These are phyloP conservation scores for Achlya hypogyna DNA, from an alignment of 352 stramenopile species.

Conservation along the genomic window DNA sequence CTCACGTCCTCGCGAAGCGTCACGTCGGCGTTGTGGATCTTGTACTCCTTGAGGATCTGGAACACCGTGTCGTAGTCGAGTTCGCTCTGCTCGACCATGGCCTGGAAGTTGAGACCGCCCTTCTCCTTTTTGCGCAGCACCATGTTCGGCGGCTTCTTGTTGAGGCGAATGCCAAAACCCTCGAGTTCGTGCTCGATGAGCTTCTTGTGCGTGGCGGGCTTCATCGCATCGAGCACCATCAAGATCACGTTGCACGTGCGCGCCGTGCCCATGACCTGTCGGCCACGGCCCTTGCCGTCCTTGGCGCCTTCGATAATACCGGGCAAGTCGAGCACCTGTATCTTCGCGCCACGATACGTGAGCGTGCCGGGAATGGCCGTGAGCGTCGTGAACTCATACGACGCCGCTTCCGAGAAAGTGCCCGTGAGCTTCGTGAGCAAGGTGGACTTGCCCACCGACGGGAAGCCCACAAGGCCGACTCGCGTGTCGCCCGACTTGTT, in stretches of 20 bases:
- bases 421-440: constrained; percentile 95
- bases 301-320: constrained; percentile 99
- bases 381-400: constrained; percentile 99
- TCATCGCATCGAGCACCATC: constrained; percentile 96
- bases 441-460: constrained; percentile 97
- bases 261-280: constrained; percentile 95
- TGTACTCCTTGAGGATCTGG: constrained; percentile 97
- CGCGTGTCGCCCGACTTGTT: constrained; percentile 94
- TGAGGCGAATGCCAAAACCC: constrained; percentile 97
- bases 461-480: constrained; percentile 97
- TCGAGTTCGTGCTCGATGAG: constrained; percentile 98
- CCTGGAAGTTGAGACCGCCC: constrained; percentile 96
- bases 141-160: constrained; percentile 96
- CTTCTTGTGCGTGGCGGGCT: constrained; percentile 97
- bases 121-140: constrained; percentile 95
- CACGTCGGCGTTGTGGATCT: constrained; percentile 96
- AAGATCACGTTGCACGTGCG: constrained; percentile 98
- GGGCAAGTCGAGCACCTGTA: constrained; percentile 86
- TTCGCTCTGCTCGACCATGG: constrained; percentile 85
- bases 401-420: constrained; percentile 91
- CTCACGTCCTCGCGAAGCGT: constrained; percentile 93
- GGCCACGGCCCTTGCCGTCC: constrained; percentile 94
- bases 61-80: constrained; percentile 92
- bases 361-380: constrained; percentile 97
- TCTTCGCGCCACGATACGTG: constrained; percentile 88